These are phyloP conservation scores for Cyberlindnera nakhonratchasimensis DNA, from an alignment of 805 yeast species.

Conservation along the genomic window DNA sequence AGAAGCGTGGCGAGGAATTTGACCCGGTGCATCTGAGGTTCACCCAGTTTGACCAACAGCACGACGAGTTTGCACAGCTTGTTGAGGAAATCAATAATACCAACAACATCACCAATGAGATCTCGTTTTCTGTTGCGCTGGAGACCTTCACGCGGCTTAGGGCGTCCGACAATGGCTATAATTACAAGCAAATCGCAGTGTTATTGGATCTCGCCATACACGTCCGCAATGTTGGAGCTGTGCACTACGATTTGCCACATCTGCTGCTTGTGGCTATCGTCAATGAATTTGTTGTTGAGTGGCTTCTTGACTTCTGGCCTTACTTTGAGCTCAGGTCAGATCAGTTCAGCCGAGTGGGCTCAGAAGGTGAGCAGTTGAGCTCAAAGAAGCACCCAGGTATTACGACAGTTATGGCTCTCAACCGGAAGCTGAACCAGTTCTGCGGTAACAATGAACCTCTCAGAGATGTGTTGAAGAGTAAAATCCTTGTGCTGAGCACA, in stretches of 20 bases:
- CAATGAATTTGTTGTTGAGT: conserved; percentile 10
- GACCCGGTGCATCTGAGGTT: conserved; percentile 1
- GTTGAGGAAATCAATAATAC: not conserved
- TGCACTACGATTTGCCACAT: conserved; percentile 16
- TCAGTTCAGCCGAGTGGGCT: not conserved
- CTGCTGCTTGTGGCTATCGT: conserved; percentile 11
- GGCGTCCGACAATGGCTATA: conserved; percentile 5
- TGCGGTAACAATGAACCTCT: conserved; percentile 16
- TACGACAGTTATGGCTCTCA: conserved; percentile 14
- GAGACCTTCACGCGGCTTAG: not conserved
- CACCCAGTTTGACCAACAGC: not conserved
- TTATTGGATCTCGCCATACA: conserved; percentile 22
- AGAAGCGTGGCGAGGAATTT: conserved; percentile 1
- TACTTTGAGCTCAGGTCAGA: conserved; percentile 18
- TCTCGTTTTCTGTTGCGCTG: not conserved
- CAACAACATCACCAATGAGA: not conserved
- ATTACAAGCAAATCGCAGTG: conserved; percentile 15
- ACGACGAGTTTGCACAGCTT: not conserved
- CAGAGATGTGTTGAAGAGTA: conserved; percentile 20
- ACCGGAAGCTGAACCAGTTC: conserved; percentile 14
- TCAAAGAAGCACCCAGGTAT: conserved; percentile 17
- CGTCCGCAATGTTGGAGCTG: conserved; percentile 5
- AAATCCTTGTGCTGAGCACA: conserved; percentile 16
- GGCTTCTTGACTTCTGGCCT: conserved; percentile 24
- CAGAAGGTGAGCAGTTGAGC: not conserved